A percentile compares a stretch with the other conserved stretches of the same genome.
Conservation (phyloP, 208 protist genomes). For the Trypanosomatidae sp. region DNA sequence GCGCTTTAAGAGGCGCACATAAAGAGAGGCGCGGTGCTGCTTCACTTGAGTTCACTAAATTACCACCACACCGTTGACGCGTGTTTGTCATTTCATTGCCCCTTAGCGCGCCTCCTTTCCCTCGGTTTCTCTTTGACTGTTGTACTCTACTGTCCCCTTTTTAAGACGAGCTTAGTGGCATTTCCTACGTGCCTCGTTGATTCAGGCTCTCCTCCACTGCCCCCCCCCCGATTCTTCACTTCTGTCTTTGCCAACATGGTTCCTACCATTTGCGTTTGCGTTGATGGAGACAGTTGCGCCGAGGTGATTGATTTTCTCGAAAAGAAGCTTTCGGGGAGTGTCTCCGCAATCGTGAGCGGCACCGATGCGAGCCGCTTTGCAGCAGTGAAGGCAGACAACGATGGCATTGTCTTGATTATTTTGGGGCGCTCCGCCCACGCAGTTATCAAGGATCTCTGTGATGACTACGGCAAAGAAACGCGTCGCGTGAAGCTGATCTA, state of each 20-base stretch:
- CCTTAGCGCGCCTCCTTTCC: no score
- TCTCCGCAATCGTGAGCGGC: background rate
- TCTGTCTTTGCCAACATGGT: background rate
- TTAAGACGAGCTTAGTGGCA: background rate
- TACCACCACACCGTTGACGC: no score
- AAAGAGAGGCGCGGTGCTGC: no score
- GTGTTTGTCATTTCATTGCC: no score
- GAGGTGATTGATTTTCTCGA: background rate
- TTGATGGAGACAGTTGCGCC: no score
- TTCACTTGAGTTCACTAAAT: no score
- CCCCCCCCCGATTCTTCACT: background rate
- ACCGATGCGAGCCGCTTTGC: constrained; percentile 1
- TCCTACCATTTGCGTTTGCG: constrained; percentile 8
- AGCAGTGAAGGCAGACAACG: constrained; percentile 7
- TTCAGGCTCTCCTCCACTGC: background rate
- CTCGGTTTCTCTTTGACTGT: background rate
- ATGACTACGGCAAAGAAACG: constrained; percentile 43
- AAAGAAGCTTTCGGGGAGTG: background rate
- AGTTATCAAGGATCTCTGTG: constrained; percentile 62
- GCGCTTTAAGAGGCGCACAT: no score
- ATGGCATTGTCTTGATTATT: constrained; percentile 10
- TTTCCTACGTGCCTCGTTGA: no score
- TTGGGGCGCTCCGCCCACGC: constrained; percentile 24
- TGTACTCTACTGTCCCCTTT: background rate
- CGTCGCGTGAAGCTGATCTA: constrained; percentile 78